phyloP scores from a whole-genome alignment of 148 eudicot genomes.

The Fagopyrum tataricum region DNA sequence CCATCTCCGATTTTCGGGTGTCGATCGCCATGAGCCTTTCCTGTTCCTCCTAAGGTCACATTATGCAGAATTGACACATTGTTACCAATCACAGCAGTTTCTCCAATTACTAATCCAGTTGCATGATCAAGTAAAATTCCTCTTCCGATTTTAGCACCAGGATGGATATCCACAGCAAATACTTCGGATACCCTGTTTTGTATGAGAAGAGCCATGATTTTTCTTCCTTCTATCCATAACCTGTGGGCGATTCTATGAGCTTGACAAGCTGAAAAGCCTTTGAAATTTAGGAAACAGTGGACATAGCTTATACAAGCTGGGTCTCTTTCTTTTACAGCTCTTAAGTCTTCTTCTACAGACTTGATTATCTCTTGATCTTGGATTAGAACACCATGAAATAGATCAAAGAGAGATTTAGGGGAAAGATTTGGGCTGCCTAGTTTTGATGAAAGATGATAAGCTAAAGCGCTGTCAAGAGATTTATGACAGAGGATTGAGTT shows the following conservation, averaged over 20 bases:
- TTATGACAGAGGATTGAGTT: constrained; percentile 24
- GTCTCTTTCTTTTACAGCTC: constrained; percentile 38
- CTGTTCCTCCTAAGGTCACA: constrained; percentile 50
- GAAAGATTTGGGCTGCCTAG: constrained; percentile 21
- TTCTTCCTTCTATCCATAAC: constrained; percentile 28
- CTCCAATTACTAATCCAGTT: constrained; percentile 50
- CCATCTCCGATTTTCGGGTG: constrained; percentile 52
- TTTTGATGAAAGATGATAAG: constrained; percentile 27
- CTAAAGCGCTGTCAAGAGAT: constrained; percentile 34
- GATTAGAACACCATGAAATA: constrained; percentile 18
- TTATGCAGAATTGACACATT: constrained; percentile 36
- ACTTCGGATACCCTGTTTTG: constrained; percentile 43
- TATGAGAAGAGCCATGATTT: constrained; percentile 20
- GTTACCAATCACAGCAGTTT: constrained; percentile 42
- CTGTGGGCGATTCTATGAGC: constrained; percentile 40
- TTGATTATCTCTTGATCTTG: constrained; percentile 13
- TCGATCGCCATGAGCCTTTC: constrained; percentile 38
- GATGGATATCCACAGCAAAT: constrained; percentile 49
- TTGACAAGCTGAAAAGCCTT: constrained; percentile 47
- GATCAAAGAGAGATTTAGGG: constrained; percentile 14
- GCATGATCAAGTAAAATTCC: constrained; percentile 48
- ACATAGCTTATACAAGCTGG: constrained; percentile 41
- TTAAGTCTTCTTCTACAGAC: constrained; percentile 30
- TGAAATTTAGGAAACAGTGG: constrained; percentile 46
- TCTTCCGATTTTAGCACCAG: constrained; percentile 35